Conservation (phyloP, 495 filamentous ascomycete genomes). For the Entonaema liquescens region DNA sequence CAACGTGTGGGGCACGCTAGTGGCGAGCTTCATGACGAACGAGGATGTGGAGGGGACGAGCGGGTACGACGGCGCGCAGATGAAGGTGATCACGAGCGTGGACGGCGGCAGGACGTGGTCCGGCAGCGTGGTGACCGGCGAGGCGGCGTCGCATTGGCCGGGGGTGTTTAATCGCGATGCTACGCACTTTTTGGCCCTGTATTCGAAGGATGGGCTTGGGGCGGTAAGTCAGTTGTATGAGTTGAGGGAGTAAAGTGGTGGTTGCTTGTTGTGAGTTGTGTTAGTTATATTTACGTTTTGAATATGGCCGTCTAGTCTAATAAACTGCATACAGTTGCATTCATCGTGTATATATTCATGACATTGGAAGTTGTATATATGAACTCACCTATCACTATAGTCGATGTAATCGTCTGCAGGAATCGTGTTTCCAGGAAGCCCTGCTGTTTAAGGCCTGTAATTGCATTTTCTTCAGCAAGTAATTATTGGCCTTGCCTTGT, state of each 20-base stretch:
- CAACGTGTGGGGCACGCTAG: constrained; percentile 64
- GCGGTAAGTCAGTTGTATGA: constrained; percentile 28
- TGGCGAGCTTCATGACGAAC: constrained; percentile 69
- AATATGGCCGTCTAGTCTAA: background rate
- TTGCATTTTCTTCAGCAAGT: background rate
- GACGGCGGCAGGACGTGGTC: constrained; percentile 53
- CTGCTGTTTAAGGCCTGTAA: background rate
- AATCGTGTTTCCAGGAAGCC: too few species aligned
- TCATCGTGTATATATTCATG: background rate
- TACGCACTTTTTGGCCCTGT: constrained; percentile 26
- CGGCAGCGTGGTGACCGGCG: constrained; percentile 47
- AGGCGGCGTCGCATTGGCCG: constrained; percentile 51
- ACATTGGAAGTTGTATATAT: background rate
- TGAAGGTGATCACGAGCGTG: constrained; percentile 50
- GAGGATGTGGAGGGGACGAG: constrained; percentile 54
- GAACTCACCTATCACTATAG: background rate
- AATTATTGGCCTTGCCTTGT: too few species aligned
- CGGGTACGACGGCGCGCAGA: constrained; percentile 42
- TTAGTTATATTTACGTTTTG: background rate
- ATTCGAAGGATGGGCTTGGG: constrained; percentile 23
- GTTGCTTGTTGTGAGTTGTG: background rate
- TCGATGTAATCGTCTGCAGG: too few species aligned
- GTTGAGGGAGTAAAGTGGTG: constrained; percentile 6
- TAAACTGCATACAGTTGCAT: background rate
- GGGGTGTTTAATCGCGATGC: constrained; percentile 47